phyloP scores from a whole-genome alignment of 805 yeast genomes.

The Scheffersomyces coipomensis region DNA sequence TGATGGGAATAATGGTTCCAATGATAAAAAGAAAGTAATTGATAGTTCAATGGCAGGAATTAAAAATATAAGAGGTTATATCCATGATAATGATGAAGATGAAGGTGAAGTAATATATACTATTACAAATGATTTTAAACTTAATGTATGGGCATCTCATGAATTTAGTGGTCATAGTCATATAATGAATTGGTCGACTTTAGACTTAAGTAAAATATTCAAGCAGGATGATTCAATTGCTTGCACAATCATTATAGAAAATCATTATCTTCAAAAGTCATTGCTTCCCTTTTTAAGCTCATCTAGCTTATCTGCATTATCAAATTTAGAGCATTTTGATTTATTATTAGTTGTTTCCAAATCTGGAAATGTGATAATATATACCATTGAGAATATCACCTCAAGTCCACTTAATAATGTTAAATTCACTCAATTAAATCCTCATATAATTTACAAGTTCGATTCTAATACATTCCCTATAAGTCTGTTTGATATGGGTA shows the following conservation, averaged over 20 bases:
- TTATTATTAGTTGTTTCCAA: slow-evolving; percentile 41
- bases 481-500: background rate
- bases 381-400: slow-evolving; percentile 50
- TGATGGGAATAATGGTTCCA: slow-evolving; percentile 4
- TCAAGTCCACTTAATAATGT: slow-evolving; percentile 56
- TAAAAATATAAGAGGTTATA: slow-evolving; percentile 30
- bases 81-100: slow-evolving; percentile 28
- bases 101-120: slow-evolving; percentile 54
- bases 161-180: slow-evolving; percentile 58
- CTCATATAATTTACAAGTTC: slow-evolving; percentile 7
- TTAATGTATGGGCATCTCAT: slow-evolving; percentile 70
- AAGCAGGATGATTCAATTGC: slow-evolving; percentile 11
- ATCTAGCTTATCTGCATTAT: slow-evolving; percentile 2
- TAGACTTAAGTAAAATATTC: slow-evolving; percentile 25
- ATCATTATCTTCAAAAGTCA: slow-evolving; percentile 27
- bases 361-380: slow-evolving; percentile 41
- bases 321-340: slow-evolving; percentile 14
- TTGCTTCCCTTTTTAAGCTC: slow-evolving; percentile 5
- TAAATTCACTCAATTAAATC: slow-evolving; percentile 33
- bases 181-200: slow-evolving; percentile 56
- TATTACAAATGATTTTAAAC: slow-evolving; percentile 51
- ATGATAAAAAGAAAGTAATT: slow-evolving; percentile 5
- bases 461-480: slow-evolving; percentile 12
- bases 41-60: slow-evolving; percentile 33
- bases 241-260: slow-evolving; percentile 35